Evolutionary conservation across 1,284 basidiomycete species (phyloP).

Genomic region (Vanrija pseudolonga): DNA sequence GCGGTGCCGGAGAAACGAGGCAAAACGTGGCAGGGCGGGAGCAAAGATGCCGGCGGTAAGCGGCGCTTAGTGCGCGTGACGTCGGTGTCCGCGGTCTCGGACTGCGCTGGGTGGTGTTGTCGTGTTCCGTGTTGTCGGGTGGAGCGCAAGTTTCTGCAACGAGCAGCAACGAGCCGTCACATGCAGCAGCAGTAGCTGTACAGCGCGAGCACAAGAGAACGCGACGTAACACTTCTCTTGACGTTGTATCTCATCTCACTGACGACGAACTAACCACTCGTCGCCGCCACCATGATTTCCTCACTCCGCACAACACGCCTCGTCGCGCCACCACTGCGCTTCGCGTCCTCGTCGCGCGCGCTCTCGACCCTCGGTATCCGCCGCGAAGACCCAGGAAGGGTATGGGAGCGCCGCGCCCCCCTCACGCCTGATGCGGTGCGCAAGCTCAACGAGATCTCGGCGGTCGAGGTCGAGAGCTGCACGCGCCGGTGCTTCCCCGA

Average conservation of each 20-base stretch:
- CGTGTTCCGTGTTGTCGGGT: too few species aligned
- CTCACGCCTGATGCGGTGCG: conserved; percentile 8
- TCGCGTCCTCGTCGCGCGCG: neutral
- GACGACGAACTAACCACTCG: neutral
- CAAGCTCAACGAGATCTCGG: conserved; percentile 1
- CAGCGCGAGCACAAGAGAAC: too few species aligned
- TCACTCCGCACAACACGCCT: neutral
- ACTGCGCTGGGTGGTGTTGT: too few species aligned
- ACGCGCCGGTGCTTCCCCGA: conserved; percentile 67
- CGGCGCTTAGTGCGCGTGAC: too few species aligned
- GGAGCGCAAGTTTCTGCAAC: too few species aligned
- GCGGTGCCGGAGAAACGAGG: too few species aligned
- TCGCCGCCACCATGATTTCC: neutral
- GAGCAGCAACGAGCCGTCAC: neutral
- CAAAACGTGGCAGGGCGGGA: too few species aligned
- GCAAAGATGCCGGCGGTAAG: too few species aligned
- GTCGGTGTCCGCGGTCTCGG: too few species aligned
- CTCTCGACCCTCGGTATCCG: conserved; percentile 60
- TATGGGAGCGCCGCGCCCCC: conserved; percentile 84
- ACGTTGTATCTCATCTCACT: too few species aligned
- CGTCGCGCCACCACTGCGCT: neutral
- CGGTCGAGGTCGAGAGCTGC: conserved; percentile 54
- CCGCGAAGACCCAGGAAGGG: conserved; percentile 70
- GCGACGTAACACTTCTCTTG: too few species aligned
- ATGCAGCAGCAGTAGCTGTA: neutral